These are phyloP conservation scores for Coemansia sp. DNA, from an alignment of 192 early-diverging fungal genomes.

Conservation along the genomic window DNA sequence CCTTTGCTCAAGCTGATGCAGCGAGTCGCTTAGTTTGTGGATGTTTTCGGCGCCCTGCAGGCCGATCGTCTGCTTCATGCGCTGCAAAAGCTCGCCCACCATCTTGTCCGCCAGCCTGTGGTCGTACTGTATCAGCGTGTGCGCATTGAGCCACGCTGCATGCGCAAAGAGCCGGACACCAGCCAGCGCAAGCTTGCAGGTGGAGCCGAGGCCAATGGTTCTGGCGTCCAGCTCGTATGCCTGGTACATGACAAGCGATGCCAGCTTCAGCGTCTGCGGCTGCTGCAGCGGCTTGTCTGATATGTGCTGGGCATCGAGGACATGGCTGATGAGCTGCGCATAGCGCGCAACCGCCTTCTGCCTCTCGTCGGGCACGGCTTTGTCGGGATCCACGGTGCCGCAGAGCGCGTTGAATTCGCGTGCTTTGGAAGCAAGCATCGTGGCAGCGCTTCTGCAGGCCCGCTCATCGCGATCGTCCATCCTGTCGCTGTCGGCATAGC, in stretches of 20 bases:
- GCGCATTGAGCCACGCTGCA: conserved; percentile 29
- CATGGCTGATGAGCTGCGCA: conserved; percentile 4
- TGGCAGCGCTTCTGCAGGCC: background rate
- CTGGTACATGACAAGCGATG: conserved; percentile 24
- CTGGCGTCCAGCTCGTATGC: conserved; percentile 32
- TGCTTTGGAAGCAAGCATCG: conserved; percentile 1
- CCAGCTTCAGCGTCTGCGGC: conserved; percentile 5
- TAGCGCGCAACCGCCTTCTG: conserved; percentile 14
- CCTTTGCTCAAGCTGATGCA: background rate
- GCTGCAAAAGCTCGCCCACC: conserved; percentile 25
- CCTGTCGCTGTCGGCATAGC: background rate
- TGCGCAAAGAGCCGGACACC: conserved; percentile 40
- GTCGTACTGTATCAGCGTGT: conserved; percentile 13
- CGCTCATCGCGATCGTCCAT: background rate
- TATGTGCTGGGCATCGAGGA: conserved; percentile 9
- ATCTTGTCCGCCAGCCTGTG: conserved; percentile 17
- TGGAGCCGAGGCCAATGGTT: conserved; percentile 27
- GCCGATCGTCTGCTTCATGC: conserved; percentile 5
- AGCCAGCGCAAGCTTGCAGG: conserved; percentile 15
- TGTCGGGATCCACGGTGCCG: background rate
- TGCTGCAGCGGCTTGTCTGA: background rate
- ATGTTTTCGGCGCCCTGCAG: background rate
- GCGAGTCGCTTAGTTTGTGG: background rate
- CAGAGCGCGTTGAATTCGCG: conserved; percentile 3
- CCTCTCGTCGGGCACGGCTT: background rate